Evolutionary conservation across 345 rosid genomes (phyloP).

Genomic region (Eucalyptus cladocalyx): DNA sequence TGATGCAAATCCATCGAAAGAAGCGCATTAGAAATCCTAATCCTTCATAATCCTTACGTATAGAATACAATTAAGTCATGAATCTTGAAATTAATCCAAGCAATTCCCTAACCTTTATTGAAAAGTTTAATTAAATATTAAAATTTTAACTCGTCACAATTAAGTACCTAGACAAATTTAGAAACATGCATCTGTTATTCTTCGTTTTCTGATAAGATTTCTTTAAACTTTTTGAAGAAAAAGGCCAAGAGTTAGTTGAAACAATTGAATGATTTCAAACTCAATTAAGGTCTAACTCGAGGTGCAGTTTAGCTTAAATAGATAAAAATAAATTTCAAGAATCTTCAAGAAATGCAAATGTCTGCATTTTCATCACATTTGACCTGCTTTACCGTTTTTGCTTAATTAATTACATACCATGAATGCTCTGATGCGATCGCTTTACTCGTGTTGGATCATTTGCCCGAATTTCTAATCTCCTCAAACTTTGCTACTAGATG

Average conservation of each 20-base stretch:
- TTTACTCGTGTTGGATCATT: neutral
- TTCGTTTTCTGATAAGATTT: too few species aligned
- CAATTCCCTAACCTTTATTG: too few species aligned
- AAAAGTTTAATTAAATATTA: too few species aligned
- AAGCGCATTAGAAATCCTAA: too few species aligned
- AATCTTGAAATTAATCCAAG: too few species aligned
- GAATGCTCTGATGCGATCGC: neutral
- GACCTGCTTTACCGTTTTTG: neutral
- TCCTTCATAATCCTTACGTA: too few species aligned
- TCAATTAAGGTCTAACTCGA: neutral
- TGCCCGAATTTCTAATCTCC: neutral
- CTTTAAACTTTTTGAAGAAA: neutral
- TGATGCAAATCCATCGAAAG: neutral
- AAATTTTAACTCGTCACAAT: too few species aligned
- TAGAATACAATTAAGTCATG: too few species aligned
- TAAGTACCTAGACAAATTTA: too few species aligned
- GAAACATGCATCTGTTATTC: too few species aligned
- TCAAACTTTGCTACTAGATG: neutral
- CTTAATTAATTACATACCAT: neutral
- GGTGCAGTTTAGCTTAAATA: neutral
- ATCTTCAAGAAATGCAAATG: neutral
- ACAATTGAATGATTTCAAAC: neutral
- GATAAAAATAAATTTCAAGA: rapidly evolving
- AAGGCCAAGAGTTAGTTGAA: neutral
- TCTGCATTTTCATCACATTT: neutral